A percentile compares a stretch with the other conserved stretches of the same genome.
These are phyloP conservation scores for Bruguiera parviflora DNA, from an alignment of 345 rosid species.

Conservation along the genomic window DNA sequence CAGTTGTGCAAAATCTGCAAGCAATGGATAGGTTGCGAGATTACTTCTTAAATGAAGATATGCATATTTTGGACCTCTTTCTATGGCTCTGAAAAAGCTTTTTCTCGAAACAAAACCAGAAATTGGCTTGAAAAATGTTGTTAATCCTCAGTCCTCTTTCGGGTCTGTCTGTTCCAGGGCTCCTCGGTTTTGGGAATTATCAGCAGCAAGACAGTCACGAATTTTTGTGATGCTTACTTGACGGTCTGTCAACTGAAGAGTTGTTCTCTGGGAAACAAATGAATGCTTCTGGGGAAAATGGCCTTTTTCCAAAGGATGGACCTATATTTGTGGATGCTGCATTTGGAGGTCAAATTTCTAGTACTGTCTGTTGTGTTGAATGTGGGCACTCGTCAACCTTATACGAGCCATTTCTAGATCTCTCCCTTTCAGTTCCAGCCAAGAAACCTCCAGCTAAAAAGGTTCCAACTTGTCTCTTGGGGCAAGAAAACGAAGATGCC, in stretches of 20 bases:
- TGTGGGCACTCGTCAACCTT: constrained; percentile 87
- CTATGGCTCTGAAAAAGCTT: constrained; percentile 66
- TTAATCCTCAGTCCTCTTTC: constrained; percentile 74
- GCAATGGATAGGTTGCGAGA: constrained; percentile 56
- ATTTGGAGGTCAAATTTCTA: constrained; percentile 85
- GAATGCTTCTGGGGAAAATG: constrained; percentile 34
- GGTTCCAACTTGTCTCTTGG: constrained; percentile 47
- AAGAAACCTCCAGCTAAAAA: constrained; percentile 68
- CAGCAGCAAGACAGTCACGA: constrained; percentile 99
- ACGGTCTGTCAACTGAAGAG: constrained; percentile 78
- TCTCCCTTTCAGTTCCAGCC: constrained; percentile 81
- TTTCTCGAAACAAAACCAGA: constrained; percentile 62
- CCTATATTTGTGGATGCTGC: constrained; percentile 65
- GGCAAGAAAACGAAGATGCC: constrained; percentile 66
- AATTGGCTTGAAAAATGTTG: constrained; percentile 49
- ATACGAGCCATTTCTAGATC: constrained; percentile 88
- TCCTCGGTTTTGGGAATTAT: constrained; percentile 87
- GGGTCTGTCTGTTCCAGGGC: constrained; percentile 67
- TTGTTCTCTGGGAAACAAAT: constrained; percentile 44
- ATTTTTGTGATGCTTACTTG: constrained; percentile 80
- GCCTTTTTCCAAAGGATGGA: constrained; percentile 30
- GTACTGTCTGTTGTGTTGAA: constrained; percentile 79
- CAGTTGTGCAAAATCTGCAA: constrained; percentile 87
- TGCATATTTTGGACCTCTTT: constrained; percentile 52
- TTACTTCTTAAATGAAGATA: constrained; percentile 52